These are phyloP conservation scores for Cinchona pubescens DNA, from an alignment of 257 asterid genomes.

Conservation along the genomic window DNA sequence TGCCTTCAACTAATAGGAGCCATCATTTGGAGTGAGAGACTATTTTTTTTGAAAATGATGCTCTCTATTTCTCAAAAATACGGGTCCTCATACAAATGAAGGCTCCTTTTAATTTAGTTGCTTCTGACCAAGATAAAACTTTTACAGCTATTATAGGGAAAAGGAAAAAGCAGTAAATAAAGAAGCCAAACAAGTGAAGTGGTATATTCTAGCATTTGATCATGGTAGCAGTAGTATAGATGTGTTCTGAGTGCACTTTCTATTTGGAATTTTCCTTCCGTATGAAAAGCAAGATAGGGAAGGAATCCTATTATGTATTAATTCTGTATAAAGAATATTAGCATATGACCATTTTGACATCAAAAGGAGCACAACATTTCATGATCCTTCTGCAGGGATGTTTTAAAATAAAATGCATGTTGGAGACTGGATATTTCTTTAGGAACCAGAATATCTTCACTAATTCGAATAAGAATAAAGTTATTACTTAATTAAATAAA, in stretches of 20 bases:
- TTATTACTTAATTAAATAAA: too few species aligned
- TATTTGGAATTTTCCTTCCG: not conserved
- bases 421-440: not conserved
- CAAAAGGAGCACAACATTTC: not conserved
- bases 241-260: not conserved
- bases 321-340: constrained; percentile 14
- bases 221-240: not conserved
- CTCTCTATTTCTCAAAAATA: too few species aligned
- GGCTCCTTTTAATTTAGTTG: too few species aligned
- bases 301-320: constrained; percentile 11
- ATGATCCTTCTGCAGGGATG: not conserved
- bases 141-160: not conserved
- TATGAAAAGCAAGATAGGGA: constrained; percentile 13
- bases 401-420: not conserved
- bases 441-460: not conserved
- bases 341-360: constrained; percentile 13
- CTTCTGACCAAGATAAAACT: too few species aligned
- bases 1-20: too few species aligned
- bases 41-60: too few species aligned
- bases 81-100: too few species aligned
- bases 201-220: constrained; percentile 14
- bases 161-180: not conserved
- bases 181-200: constrained; percentile 11
- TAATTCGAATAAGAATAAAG: not conserved
- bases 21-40: too few species aligned